A percentile compares a stretch with the other conserved stretches of the same genome.
Conservation (phyloP, 305 asterid species). For the Solanum hybrid region DNA sequence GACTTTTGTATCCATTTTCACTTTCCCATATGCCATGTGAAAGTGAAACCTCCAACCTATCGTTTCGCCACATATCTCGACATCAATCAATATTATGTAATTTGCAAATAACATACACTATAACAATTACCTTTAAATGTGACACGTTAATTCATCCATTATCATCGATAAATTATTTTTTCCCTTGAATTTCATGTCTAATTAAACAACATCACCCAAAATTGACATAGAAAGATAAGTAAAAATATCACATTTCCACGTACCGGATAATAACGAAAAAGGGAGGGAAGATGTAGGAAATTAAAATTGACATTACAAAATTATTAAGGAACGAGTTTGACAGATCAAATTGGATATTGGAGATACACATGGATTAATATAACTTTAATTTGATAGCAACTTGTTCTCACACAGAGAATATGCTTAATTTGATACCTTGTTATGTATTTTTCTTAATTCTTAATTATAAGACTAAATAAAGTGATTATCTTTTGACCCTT, state of each 20-base stretch:
- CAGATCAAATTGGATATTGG: background rate
- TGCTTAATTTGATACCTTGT: background rate
- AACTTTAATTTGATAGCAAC: background rate
- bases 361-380: background rate
- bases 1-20: background rate
- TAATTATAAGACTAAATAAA: background rate
- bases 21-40: background rate
- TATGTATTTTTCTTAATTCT: background rate
- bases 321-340: background rate
- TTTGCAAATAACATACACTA: background rate
- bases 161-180: background rate
- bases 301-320: background rate
- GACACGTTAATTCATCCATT: background rate
- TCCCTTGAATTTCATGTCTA: background rate
- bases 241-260: background rate
- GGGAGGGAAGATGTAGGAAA: background rate
- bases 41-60: background rate
- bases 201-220: background rate
- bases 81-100: background rate
- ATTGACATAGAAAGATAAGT: background rate
- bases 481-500: background rate
- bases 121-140: background rate
- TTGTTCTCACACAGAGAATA: background rate
- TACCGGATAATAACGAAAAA: background rate
- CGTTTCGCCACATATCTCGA: fast-evolving